Base-by-base conservation (phyloP, 2,329 filamentous ascomycete species). In the Amylocarpus encephaloides region DNA sequence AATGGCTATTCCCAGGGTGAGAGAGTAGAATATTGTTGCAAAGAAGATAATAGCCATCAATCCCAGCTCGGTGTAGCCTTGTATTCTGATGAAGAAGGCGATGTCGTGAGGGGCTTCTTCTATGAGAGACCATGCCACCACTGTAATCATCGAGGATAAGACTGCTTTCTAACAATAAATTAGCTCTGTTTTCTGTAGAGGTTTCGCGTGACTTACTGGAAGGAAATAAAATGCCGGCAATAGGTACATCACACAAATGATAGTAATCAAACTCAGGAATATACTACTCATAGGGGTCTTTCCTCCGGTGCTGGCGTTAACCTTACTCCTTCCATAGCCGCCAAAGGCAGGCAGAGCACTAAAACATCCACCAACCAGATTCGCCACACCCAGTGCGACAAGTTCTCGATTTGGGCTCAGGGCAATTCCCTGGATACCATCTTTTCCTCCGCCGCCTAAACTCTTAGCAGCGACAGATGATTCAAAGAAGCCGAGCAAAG, bases 401-500 rank as follows among this genome's bases (percentile, higher is more conserved):
- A 98, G 82, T 67, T 98, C 93, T 43, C 93, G 79, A 66, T 98
- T 98, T 1, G 93, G 81, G 64, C 90, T 95, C 38, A 96, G 75
- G 46, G 86, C 80, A 65, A 96, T 88, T 30, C 83, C 86, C 52
- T 87, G 79, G 30, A 96, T 84, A 9, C 80, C 80, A 55, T 85
- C 80, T 38, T 80, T 71, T 10, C 65, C 68, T 6, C 73, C 74
- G 43, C 73, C 73, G 12, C 86, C 86, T 2, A 98, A 72, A 55
- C 88, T 92, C 70, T 97, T 97, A 33, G 93, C 93, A 1, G 93
- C 93, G 11, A 98, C 90, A 0, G 90, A 95, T 2, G 89, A 95
- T 68, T 98, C 93, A 62, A 98, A 98, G 70, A 98, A 98, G n/a
- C 93, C 93, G 0, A 98, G 82, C 19, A 98, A 76, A 0, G 91